Conservation (phyloP, 1,284 basidiomycete species). For the Melampsora medusae region DNA sequence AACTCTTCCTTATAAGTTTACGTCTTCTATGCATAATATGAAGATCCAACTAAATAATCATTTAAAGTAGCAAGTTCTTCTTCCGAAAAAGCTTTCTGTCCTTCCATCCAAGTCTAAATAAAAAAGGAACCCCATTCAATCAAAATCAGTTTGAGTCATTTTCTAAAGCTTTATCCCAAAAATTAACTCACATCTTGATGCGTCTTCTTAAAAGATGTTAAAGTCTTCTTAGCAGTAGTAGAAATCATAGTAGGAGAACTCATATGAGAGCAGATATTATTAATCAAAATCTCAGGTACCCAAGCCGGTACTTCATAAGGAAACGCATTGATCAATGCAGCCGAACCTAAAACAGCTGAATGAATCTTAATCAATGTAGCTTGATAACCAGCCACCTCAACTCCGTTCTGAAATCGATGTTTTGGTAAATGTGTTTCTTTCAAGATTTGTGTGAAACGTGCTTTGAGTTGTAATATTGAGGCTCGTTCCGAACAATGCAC, state of each 20-base stretch:
- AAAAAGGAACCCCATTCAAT: neutral
- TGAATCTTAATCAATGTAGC: conserved; percentile 74
- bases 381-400: conserved; percentile 66
- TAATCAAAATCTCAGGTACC: conserved; percentile 55
- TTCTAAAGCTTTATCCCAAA: neutral
- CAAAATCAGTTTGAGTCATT: neutral
- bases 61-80: conserved; percentile 37
- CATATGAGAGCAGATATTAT: conserved; percentile 33
- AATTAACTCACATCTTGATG: conserved; percentile 36
- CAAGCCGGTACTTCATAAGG: conserved; percentile 81
- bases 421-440: conserved; percentile 66
- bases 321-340: conserved; percentile 74
- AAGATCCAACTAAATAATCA: conserved; percentile 42
- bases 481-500: conserved; percentile 88
- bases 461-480: conserved; percentile 80
- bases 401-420: conserved; percentile 62
- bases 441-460: conserved; percentile 72
- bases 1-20: neutral
- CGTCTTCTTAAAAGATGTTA: conserved; percentile 37
- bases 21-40: conserved; percentile 28
- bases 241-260: conserved; percentile 40
- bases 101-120: conserved; percentile 40
- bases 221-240: conserved; percentile 28
- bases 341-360: conserved; percentile 81
- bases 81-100: conserved; percentile 32